A percentile compares a stretch with the other conserved stretches of the same genome.
Evolutionary conservation across 2,329 filamentous ascomycete genomes (phyloP).

Genomic region (Trichoderma sp.): DNA sequence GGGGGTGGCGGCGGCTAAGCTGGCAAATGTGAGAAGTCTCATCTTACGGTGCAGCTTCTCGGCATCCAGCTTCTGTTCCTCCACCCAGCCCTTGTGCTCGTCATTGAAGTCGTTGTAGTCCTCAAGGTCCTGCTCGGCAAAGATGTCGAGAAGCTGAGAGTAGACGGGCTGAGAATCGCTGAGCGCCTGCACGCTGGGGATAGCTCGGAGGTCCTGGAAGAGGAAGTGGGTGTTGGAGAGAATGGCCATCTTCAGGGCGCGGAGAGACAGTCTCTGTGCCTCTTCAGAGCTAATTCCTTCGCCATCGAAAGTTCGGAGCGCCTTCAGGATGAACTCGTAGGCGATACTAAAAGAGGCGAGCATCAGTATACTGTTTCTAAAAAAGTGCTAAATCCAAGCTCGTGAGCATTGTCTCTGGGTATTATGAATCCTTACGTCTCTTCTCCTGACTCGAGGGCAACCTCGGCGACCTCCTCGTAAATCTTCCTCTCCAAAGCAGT

Average conservation of each 20-base stretch:
- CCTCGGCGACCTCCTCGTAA: conserved; percentile 79
- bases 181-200: conserved; percentile 83
- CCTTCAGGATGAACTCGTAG: conserved; percentile 68
- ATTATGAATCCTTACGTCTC: conserved; percentile 61
- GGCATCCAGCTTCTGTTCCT: conserved; percentile 71
- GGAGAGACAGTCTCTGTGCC: conserved; percentile 61
- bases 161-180: conserved; percentile 80
- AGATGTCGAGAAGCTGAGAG: conserved; percentile 92
- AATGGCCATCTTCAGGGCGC: conserved; percentile 57
- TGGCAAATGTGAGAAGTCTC: conserved; percentile 89
- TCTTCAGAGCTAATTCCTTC: conserved; percentile 60
- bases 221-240: conserved; percentile 61
- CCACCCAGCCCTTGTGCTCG: conserved; percentile 83
- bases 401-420: neutral
- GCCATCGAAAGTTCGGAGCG: conserved; percentile 61
- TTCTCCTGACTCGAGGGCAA: conserved; percentile 76
- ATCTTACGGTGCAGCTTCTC: conserved; percentile 88
- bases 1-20: conserved; percentile 78
- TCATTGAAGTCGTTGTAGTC: conserved; percentile 95
- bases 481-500: conserved; percentile 82
- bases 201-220: conserved; percentile 79
- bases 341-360: conserved; percentile 48
- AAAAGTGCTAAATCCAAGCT: neutral
- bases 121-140: conserved; percentile 90
- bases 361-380: conserved; percentile 3